Percentiles rank a stretch among this genome's conserved stretches.
These are phyloP conservation scores for Uronychia binucleata DNA, from an alignment of 73 alveolate genomes.

Conservation along the genomic window DNA sequence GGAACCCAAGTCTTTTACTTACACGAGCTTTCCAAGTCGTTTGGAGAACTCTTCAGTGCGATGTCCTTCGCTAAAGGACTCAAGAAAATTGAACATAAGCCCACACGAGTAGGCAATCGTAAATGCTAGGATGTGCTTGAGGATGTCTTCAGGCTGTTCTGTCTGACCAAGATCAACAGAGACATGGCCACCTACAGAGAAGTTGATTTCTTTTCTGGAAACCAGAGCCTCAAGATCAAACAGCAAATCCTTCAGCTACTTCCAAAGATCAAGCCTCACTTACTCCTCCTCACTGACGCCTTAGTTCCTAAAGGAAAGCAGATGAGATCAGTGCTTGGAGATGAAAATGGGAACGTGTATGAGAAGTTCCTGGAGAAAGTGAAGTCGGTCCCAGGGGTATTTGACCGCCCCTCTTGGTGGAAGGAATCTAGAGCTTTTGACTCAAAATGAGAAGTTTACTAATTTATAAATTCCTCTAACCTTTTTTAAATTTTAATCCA, in stretches of 20 bases:
- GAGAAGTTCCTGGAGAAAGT: background rate
- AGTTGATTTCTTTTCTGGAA: constrained; percentile 10
- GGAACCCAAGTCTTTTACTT: constrained; percentile 22
- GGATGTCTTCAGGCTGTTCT: constrained; percentile 5
- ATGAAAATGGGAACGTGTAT: background rate
- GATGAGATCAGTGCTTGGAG: background rate
- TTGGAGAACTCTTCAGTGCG: constrained; percentile 41
- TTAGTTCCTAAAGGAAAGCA: background rate
- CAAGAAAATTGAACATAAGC: constrained; percentile 11
- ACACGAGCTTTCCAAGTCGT: constrained; percentile 25
- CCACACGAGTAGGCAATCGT: constrained; percentile 26
- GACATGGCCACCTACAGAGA: constrained; percentile 52
- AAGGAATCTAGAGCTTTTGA: background rate
- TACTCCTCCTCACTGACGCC: background rate
- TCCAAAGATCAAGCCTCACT: background rate
- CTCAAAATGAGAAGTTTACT: too few relatives aligned
- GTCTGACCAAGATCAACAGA: constrained; percentile 25
- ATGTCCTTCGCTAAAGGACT: constrained; percentile 1
- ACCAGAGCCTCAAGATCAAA: background rate
- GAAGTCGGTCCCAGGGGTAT: background rate
- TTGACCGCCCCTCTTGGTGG: constrained; percentile 9
- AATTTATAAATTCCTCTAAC: too few relatives aligned
- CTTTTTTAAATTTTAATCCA: too few relatives aligned
- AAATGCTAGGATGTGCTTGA: too few relatives aligned
- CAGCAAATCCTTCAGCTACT: background rate